Conservation (phyloP, 2,329 filamentous ascomycete species). For the Leptosphaerulina australis region DNA sequence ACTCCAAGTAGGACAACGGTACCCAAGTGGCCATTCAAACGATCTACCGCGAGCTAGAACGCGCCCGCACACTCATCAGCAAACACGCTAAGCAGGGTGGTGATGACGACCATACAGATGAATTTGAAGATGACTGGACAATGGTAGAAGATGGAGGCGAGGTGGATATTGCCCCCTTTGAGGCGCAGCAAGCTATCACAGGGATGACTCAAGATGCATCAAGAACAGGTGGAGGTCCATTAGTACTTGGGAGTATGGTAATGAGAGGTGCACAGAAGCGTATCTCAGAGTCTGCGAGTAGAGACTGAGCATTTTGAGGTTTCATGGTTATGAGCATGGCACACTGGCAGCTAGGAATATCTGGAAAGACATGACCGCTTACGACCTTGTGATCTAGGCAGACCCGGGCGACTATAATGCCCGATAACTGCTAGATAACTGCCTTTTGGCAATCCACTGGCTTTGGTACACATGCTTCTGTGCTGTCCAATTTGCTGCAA, state of each 20-base stretch:
- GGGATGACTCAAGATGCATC: conserved; percentile 34
- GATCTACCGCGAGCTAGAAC: conserved; percentile 94
- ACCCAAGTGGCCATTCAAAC: conserved; percentile 89
- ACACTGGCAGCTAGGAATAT: conserved; percentile 10
- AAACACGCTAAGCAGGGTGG: conserved; percentile 52
- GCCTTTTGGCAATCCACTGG: not conserved
- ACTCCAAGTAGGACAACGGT: conserved; percentile 73
- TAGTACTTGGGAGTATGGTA: conserved; percentile 43
- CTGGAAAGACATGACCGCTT: conserved; percentile 15
- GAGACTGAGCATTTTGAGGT: conserved; percentile 22
- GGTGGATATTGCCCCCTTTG: conserved; percentile 27
- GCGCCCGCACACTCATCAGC: conserved; percentile 83
- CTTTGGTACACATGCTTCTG: not conserved
- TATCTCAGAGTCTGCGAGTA: conserved; percentile 28
- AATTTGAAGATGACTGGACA: conserved; percentile 87
- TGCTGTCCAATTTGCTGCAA: not conserved
- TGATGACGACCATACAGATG: conserved; percentile 56
- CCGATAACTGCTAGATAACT: not conserved
- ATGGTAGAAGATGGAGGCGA: conserved; percentile 72
- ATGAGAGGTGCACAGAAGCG: conserved; percentile 34
- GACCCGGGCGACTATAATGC: conserved; percentile 1
- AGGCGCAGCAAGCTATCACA: conserved; percentile 28
- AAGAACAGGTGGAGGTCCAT: conserved; percentile 26
- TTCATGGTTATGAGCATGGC: conserved; percentile 7
- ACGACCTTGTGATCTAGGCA: not conserved